Base-by-base conservation (phyloP, 306 rosid species). In the Cicer chorassanicum region DNA sequence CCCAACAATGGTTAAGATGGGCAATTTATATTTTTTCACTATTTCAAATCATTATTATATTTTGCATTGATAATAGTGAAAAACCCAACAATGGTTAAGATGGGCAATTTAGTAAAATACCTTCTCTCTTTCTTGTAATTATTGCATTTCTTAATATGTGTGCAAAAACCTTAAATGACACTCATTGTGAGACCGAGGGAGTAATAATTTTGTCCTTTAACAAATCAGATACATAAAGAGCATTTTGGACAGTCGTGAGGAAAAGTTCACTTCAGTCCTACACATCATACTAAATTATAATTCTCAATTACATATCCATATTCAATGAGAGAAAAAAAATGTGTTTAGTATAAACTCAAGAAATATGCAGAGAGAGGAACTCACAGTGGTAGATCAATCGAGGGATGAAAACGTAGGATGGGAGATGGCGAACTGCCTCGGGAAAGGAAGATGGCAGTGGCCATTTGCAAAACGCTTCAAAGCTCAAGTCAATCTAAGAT, bases 181-280 rank as follows among this genome's bases (percentile, higher is more conserved):
- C 0, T 2, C 4, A 24, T 2, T 24, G 34, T 24, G 34, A 24
- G 34, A 24, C 34, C 4, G 1, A 2, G 34, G 34, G 3, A 2
- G 34, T 24, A 76, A 76, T 44, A 67, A 55, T 44, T 24, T 21
- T 42, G 24, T 44, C 15, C 49, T 56, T 5, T 9, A 40, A 56
- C 21, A 56, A 56, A 55, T 56, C 16, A 66, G 46, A 13, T 50
- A 13, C 40, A 46, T 64, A 64, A 43, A 7, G 40, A 24, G 18
- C 44, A 8, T 55, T 42, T 56, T 38, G 15, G 59, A 36, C 61
- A 67, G 24, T 8, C 18, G 1, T 29, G 60, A 68, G 36, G 64
- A 41, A 40, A 54, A 55, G 6, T 54, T 70, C 19, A 54, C 18
- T 51, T 15, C 14, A 39, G 7, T 38, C 41, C 13, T 44, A 13